Evolutionary conservation across 768 basidiomycete species (phyloP), one percentile per base, ranked within the genome.

Genomic region (Myochromella boudieri): DNA sequence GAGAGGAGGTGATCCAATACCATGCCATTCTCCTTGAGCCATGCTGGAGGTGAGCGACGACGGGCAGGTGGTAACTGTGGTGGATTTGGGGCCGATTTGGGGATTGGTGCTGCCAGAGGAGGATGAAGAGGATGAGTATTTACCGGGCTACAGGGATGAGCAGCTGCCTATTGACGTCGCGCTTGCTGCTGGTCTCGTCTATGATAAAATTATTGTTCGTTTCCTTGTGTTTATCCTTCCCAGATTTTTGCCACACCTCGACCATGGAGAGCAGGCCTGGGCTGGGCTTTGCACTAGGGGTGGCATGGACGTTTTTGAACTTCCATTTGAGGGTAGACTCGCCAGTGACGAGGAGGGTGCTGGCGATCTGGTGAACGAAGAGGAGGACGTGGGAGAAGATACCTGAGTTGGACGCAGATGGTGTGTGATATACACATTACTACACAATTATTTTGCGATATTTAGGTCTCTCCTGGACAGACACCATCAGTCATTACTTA

Each of bases 281-380:
- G 21, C 68, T 72, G 29, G 57, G 54, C 58, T 74, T 68, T 15
- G 67, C 51, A 11, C 65, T 61, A 2, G 73, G 60, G 1, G 62
- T 49, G 7, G 53, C 53, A 28, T 70, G 66, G 2, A 71, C 72
- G 52, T 81, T 74, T 69, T 81, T 85, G 65, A 89, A 78, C 63
- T 80, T 84, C 86, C 88, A 89, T 15, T 74, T 70, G 4, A 84
- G 76, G 15, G 72, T 80, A 58, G 88, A 88, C 58, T 86, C 77
- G 52, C 87, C 87, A 32, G 70, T 68, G 26, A 88, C 78, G 47
- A 88, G 78, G 0, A 87, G 88, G 0, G 90, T 82, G 53, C 79
- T 84, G 15, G 77, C 72, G 17, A 91, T 74, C 54, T 87, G 78
- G 65, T 88, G 84, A 28, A 89, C 71, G 15, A 70, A 68, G 32